Base-by-base conservation (phyloP, 1,284 basidiomycete species). In the Porodaedalea pini region DNA sequence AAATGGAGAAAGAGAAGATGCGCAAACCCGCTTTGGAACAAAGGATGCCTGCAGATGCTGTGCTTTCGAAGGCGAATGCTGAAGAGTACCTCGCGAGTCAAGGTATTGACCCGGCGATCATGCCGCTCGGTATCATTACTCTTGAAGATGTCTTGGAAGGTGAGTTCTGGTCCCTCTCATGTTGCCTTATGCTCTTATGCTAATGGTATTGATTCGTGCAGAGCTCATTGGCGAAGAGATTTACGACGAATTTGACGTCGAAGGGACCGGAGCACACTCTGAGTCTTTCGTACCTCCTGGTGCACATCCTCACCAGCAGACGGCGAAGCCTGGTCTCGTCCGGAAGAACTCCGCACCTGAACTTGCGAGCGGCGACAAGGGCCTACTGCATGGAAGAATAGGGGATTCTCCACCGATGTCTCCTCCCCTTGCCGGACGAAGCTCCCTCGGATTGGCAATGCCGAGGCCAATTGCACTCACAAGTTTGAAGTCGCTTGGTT, bases 81-180 rank as follows among this genome's bases (percentile, higher is more conserved):
- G 81, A 85, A 31, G 82, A 87, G 73, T 65, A 88, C 80, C 90
- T 92, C 71, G 51, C 50, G 51, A 73, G 92, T 66, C 84, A 88
- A 73, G 80, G 79, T 51, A 80, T 90, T 48, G 89, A 86, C 68
- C 86, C 80, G 0, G 81, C 85, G 29, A 77, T 89, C 31, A 86
- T 83, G 77, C 92, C 92, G 1, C 75, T 96, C 23, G 94, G 94
- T 59, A 93, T 96, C 68, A 95, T 96, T 63, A 96, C 94, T 1
- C 78, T 96, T 2, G 94, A 96, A 70, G 93, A 96, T 63, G 91
- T 96, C 15, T 77, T 96, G 7, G 93, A 96, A 81, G 87, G 90
- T 87, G 58, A 40, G 65, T 63, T 51, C 63, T 58, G 37, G 63
- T 27, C 45, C 8, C 25, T 13, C 29, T 29, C 49, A 4, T 27